Evolutionary conservation across 306 rosid species (phyloP), one percentile per base, ranked within the genome.

Genomic region (Quillaja saponaria): DNA sequence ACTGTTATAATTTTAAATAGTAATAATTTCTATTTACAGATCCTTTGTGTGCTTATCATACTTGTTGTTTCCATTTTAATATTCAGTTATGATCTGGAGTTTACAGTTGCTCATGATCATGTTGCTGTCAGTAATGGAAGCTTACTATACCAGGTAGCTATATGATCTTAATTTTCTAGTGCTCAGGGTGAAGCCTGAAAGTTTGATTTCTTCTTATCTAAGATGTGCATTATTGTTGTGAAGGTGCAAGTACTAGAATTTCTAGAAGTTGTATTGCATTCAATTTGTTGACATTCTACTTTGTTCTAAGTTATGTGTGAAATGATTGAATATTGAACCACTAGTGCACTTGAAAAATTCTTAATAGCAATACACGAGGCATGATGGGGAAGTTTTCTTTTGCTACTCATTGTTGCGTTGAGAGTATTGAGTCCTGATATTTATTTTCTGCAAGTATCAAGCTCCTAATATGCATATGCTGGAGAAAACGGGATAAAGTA

Each of bases 81-180:
- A 56, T 73, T 71, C 94, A 90, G 95, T 80, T 92, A 92, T 46
- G 95, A 92, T 79, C 66, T 92, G 79, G 99, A 92, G 84, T 92
- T 89, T 77, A 87, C 99, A 2, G 99, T 92, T 49, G 90, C 95
- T 44, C 89, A 75, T 17, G 75, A 87, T 81, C 87, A 84, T 45
- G 91, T 85, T 76, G 99, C 94, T 60, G 95, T 92, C 73, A 89
- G 99, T 71, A 76, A 78, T 3, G 99, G 99, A 81, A 83, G 62
- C 78, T 82, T 92, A 73, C 76, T 84, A 54, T 82, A 89, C 76
- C 96, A 92, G 99, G 99, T 92, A 82, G 72, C 48, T n/a, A 67
- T 66, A 14, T 28, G 75, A 52, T 66, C 42, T 20, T 5, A 18
- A 55, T 55, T 21, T 34, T 38, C 39, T 65, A 50, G 33, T 41